Evolutionary conservation across 148 eudicot species (phyloP), one percentile per base, ranked within the genome.

Genomic region (Nepenthes mirabilis): DNA sequence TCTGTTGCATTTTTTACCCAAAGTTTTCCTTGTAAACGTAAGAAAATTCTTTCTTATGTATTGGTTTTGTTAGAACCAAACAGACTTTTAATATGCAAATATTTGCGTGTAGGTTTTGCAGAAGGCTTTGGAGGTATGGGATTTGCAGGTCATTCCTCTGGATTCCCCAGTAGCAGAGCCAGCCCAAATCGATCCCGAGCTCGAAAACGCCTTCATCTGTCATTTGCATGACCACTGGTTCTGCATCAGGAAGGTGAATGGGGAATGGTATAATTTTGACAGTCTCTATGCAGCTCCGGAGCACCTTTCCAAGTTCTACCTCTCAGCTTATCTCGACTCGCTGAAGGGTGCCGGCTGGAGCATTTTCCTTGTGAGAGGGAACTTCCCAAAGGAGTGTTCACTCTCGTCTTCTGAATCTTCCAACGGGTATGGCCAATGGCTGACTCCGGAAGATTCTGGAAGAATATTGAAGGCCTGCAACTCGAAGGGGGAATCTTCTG

Each of bases 51-150:
- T 23, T 23, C 23, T 23, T 23, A 0, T 23, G 0, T 23, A 23
- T 23, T 0, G 23, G 23, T 23, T 23, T 23, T 23, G 8, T 5
- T 45, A 11, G 48, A 45, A 6, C 5, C 33, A 11, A 14, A 37
- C 13, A 5, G 3, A 2, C 8, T 13, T 37, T 36, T 54, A 47
- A 37, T 48, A 9, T 10, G 14, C 57, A 45, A 52, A 33, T 37
- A 2, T 58, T 14, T 50, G 9, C 8, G 11, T 71, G 47, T 83
- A 93, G 98, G 98, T 93, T 55, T 73, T 93, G 69, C 82, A 93
- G 63, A 93, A 85, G 69, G 98, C 96, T 11, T 64, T 93, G 79
- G 95, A 88, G 72, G 98, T 93, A 60, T 93, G 98, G 98, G 96
- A 86, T 72, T 68, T 93, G 61, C 96, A 88, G 64, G 82, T 93